A percentile compares a stretch with the other conserved stretches of the same genome.
phyloP scores from a whole-genome alignment of 1,284 basidiomycete species.

The Rhodotorula sp. region DNA sequence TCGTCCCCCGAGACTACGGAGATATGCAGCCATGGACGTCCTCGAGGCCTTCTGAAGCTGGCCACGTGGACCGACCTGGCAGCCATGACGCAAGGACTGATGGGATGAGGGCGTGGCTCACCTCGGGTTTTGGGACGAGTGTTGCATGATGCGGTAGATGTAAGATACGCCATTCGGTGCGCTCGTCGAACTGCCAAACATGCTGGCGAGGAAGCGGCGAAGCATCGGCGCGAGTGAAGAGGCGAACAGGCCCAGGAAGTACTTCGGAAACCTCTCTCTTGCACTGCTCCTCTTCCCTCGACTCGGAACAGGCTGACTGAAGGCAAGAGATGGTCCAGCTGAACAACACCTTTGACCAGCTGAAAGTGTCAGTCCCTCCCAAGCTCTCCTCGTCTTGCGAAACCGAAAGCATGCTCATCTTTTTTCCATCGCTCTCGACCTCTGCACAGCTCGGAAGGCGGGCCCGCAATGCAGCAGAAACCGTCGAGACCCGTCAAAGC shows the following conservation, averaged over 20 bases:
- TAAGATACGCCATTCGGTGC: neutral
- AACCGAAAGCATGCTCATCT: neutral
- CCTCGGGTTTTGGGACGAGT: conserved; percentile 23
- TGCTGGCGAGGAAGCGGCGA: neutral
- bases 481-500: neutral
- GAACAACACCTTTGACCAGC: neutral
- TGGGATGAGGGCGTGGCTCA: neutral
- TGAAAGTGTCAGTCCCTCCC: neutral
- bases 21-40: too few relatives aligned
- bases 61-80: too few relatives aligned
- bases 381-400: too few relatives aligned
- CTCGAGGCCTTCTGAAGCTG: too few relatives aligned
- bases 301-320: neutral
- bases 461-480: neutral
- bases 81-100: neutral
- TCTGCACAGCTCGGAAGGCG: neutral
- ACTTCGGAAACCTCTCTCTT: neutral
- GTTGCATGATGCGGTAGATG: conserved; percentile 29
- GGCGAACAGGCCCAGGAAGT: neutral
- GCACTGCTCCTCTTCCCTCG: neutral
- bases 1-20: too few relatives aligned
- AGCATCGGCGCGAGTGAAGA: neutral
- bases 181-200: neutral
- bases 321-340: neutral
- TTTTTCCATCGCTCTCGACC: neutral